Evolutionary conservation across 768 basidiomycete species (phyloP), one percentile per base, ranked within the genome.

Genomic region (Lactifluus rugatus): DNA sequence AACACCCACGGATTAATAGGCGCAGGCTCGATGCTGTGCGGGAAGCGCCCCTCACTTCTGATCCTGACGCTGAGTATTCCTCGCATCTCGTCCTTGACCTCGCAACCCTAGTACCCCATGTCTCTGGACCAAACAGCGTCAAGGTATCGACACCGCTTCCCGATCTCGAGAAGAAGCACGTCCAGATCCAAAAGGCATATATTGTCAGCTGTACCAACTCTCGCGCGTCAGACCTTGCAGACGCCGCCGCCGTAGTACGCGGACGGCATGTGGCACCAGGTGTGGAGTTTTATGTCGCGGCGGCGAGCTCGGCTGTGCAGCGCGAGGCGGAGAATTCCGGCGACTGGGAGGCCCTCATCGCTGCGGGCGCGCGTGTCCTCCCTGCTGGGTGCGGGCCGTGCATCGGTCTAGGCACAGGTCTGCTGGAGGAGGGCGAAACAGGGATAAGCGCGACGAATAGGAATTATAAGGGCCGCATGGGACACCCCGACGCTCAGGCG

Each of bases 401-500:
- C 70, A 99, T 99, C 62, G 96, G 96, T 21, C 80, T 99, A 5
- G 96, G 96, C 1, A 85, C 83, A 0, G 96, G 96, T 11, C 72
- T 98, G 53, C 74, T 99, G 36, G 87, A 97, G 69, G 94, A 98
- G 63, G 96, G 95, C 2, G 81, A 99, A 71, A 87, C 85, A 1
- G 95, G 96, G 1, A 98, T 99, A 68, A 95, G 93, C 62, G 96
- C 96, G 4, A 98, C 95, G 7, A 99, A 99, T 72, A 78, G 96
- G 72, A 99, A 99, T 68, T 99, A 97, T 75, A 98, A 99, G 75
- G 96, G 96, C 3, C 81, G 96, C 4, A 99, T 99, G 96, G 96
- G 96, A 0, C 83, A 87, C 62, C 95, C 96, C 0, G 89, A 91
- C 52, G 95, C 96, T 0, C 82, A 87, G 64, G 95, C 96, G 0